phyloP scores from a whole-genome alignment of 2,329 filamentous ascomycete genomes.

The Pestalotiopsis sp. region DNA sequence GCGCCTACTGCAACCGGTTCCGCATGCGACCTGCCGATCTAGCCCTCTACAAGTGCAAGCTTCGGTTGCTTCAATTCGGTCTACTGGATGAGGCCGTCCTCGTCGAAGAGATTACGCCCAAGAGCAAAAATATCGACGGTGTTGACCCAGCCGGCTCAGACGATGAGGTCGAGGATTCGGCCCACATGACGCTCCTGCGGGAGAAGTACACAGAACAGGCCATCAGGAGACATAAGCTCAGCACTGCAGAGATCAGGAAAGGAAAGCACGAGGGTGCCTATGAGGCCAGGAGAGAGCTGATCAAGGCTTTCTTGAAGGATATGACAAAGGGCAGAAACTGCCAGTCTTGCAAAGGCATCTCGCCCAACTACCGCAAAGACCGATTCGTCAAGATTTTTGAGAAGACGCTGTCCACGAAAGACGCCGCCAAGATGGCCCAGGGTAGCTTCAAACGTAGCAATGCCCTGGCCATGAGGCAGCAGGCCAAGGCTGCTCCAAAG shows the following conservation, averaged over 20 bases:
- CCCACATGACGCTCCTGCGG: slow-evolving; percentile 61
- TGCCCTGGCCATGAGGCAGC: slow-evolving; percentile 61
- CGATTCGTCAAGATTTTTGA: slow-evolving; percentile 92
- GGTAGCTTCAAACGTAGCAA: slow-evolving; percentile 68
- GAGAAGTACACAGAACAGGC: slow-evolving; percentile 73
- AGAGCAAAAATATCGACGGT: slow-evolving; percentile 35
- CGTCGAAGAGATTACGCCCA: slow-evolving; percentile 41
- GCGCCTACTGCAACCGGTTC: slow-evolving; percentile 87
- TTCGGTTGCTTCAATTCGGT: slow-evolving; percentile 84
- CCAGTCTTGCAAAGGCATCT: slow-evolving; percentile 67
- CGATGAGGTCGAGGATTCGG: slow-evolving; percentile 60
- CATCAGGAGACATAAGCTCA: slow-evolving; percentile 62
- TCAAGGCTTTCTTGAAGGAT: slow-evolving; percentile 80
- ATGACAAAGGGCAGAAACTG: slow-evolving; percentile 74
- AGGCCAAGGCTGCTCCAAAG: slow-evolving; percentile 31
- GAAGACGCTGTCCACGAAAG: slow-evolving; percentile 74
- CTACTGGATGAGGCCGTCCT: slow-evolving; percentile 62
- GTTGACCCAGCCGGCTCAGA: slow-evolving; percentile 38
- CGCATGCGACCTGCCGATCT: slow-evolving; percentile 77
- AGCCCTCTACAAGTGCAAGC: slow-evolving; percentile 80
- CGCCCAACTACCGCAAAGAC: slow-evolving; percentile 85
- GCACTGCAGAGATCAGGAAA: slow-evolving; percentile 51
- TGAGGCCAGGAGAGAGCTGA: slow-evolving; percentile 73
- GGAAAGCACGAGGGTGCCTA: slow-evolving; percentile 83
- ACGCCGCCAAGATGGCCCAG: slow-evolving; percentile 76